phyloP scores from a whole-genome alignment of 2,329 filamentous ascomycete species.

The Venturia aucupariae region DNA sequence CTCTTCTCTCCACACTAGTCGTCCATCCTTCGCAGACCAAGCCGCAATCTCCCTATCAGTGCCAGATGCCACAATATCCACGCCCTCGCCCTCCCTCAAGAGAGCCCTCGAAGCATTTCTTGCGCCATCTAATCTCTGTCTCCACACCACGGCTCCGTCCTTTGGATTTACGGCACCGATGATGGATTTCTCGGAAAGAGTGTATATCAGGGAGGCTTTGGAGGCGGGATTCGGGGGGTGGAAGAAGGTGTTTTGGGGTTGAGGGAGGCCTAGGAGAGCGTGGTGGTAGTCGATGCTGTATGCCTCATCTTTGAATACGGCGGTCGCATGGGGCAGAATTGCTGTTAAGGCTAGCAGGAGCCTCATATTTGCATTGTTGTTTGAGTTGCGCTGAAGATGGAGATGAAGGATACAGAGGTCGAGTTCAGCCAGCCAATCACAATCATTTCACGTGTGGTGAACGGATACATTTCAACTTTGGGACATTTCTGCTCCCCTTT shows the following conservation, averaged over 20 bases:
- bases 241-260: constrained; percentile 83
- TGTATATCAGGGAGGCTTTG: constrained; percentile 84
- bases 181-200: constrained; percentile 73
- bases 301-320: constrained; percentile 85
- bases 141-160: constrained; percentile 77
- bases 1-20: constrained; percentile 62
- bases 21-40: constrained; percentile 78
- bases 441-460: background rate
- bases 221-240: constrained; percentile 74
- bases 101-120: constrained; percentile 29
- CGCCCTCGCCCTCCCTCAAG: constrained; percentile 66
- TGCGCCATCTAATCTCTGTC: constrained; percentile 57
- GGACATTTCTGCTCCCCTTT: background rate
- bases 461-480: background rate
- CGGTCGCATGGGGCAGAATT: constrained; percentile 24
- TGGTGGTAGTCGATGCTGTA: constrained; percentile 90
- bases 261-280: constrained; percentile 74
- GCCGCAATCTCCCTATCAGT: constrained; percentile 60
- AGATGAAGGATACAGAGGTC: background rate
- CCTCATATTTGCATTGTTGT: constrained; percentile 8
- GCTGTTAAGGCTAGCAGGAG: constrained; percentile 6
- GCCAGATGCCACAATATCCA: constrained; percentile 68
- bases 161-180: constrained; percentile 84
- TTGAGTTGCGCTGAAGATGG: background rate
- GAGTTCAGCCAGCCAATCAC: background rate